A percentile compares a stretch with the other conserved stretches of the same genome.
Evolutionary conservation across 2,329 filamentous ascomycete genomes (phyloP).

Genomic region (Epichloe brachyelytri): DNA sequence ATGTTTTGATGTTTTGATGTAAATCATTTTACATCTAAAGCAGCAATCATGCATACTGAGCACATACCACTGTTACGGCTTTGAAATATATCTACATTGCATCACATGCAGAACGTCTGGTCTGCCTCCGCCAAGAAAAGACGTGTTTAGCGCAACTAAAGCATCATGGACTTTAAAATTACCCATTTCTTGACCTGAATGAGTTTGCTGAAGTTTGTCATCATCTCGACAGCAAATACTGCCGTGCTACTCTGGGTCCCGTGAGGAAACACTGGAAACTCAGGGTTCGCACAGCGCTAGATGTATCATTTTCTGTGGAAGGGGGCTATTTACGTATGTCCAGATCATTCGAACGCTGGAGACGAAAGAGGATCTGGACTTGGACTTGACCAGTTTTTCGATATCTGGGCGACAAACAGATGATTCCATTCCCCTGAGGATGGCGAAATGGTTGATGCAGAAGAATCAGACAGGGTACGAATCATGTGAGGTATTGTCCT

Average conservation of each 20-base stretch:
- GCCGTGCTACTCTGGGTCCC: slow-evolving; percentile 42
- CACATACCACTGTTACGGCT: too few relatives aligned
- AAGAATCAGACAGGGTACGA: slow-evolving; percentile 38
- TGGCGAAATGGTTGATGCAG: slow-evolving; percentile 34
- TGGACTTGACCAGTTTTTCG: slow-evolving; percentile 32
- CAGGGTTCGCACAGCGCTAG: slow-evolving; percentile 36
- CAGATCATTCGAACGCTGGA: slow-evolving; percentile 44
- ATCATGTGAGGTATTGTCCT: slow-evolving; percentile 2
- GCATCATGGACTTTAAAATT: slow-evolving; percentile 34
- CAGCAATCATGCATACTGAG: too few relatives aligned
- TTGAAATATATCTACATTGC: too few relatives aligned
- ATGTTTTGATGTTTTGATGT: too few relatives aligned
- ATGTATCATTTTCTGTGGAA: slow-evolving; percentile 27
- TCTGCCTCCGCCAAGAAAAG: too few relatives aligned
- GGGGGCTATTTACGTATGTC: slow-evolving; percentile 38
- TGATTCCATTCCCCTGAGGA: slow-evolving; percentile 21
- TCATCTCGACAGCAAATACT: slow-evolving; percentile 45
- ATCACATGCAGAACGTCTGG: too few relatives aligned
- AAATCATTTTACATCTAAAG: too few relatives aligned
- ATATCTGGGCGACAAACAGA: slow-evolving; percentile 19
- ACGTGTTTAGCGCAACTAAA: too few relatives aligned
- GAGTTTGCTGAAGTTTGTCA: slow-evolving; percentile 57
- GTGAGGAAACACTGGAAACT: slow-evolving; percentile 43
- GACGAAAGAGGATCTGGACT: slow-evolving; percentile 31
- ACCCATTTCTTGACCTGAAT: slow-evolving; percentile 45